phyloP scores from a whole-genome alignment of 306 rosid genomes.

The Senna tora region DNA sequence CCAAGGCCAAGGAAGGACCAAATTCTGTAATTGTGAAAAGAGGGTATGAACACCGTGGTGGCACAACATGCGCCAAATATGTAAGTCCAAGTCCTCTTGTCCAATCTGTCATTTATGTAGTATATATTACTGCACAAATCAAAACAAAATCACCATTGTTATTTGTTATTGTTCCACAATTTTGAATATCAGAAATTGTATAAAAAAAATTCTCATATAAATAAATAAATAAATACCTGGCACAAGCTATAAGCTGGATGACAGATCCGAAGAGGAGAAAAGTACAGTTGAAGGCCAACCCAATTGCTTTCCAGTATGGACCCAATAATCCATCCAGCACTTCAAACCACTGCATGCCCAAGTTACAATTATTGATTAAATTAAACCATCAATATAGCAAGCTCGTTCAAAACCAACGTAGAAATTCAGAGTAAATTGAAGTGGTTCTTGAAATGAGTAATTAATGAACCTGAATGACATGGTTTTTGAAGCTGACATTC shows the following conservation, averaged over 20 bases:
- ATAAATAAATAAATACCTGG: conserved; percentile 53
- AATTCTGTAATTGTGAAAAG: conserved; percentile 86
- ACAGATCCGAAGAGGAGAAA: conserved; percentile 91
- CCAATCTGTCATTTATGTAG: conserved; percentile 74
- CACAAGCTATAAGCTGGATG: conserved; percentile 90
- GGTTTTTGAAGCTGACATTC: conserved; percentile 84
- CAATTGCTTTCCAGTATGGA: conserved; percentile 81
- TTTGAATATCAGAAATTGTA: background rate
- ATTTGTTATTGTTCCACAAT: background rate
- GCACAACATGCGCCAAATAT: conserved; percentile 94
- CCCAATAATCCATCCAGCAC: conserved; percentile 88
- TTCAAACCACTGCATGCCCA: conserved; percentile 84
- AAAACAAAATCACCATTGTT: background rate
- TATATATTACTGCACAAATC: conserved; percentile 66
- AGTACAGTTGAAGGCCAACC: conserved; percentile 88
- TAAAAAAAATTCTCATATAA: background rate
- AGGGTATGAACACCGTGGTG: conserved; percentile 87
- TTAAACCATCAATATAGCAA: too few species aligned
- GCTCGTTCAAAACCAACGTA: background rate
- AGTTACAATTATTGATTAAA: background rate
- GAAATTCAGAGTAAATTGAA: background rate
- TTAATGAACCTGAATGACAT: conserved; percentile 74
- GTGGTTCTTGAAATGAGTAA: background rate
- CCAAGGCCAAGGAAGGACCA: conserved; percentile 96
- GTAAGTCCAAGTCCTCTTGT: conserved; percentile 93